Conservation (phyloP, 2,329 filamentous ascomycete genomes). For the Metarhizium robertsii region DNA sequence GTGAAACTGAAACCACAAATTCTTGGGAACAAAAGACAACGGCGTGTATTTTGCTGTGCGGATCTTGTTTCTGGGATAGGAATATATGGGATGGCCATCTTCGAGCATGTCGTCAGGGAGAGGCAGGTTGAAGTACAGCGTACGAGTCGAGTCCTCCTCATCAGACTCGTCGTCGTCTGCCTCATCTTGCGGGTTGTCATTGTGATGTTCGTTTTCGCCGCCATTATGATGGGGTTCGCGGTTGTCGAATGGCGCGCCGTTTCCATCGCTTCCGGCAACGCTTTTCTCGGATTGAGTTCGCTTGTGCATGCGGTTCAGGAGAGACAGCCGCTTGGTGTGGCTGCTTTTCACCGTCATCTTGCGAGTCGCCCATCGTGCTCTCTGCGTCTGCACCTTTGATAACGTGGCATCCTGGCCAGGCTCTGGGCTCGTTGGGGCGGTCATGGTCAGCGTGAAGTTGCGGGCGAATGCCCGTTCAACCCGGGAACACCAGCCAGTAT, state of each 20-base stretch:
- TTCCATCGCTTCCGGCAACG: conserved; percentile 30
- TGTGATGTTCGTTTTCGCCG: conserved; percentile 16
- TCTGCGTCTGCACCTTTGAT: conserved; percentile 43
- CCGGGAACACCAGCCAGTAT: conserved; percentile 27
- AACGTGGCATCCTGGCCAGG: conserved; percentile 13
- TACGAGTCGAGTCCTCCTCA: conserved; percentile 37
- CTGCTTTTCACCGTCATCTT: conserved; percentile 69
- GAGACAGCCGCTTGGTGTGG: conserved; percentile 68
- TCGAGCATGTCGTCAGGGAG: conserved; percentile 67
- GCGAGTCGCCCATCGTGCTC: conserved; percentile 94
- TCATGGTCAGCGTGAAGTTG: conserved; percentile 24
- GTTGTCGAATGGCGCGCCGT: conserved; percentile 16
- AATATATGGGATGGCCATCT: conserved; percentile 60
- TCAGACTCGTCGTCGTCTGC: conserved; percentile 27
- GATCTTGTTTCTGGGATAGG: conserved; percentile 89
- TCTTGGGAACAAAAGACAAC: conserved; percentile 90
- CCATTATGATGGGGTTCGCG: conserved; percentile 18
- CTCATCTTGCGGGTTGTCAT: conserved; percentile 22
- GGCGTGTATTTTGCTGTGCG: conserved; percentile 96
- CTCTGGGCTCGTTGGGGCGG: conserved; percentile 19
- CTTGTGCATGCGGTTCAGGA: conserved; percentile 66
- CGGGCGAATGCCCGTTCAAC: conserved; percentile 30
- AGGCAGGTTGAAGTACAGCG: conserved; percentile 77
- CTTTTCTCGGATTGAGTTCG: conserved; percentile 60
- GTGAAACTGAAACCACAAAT: conserved; percentile 95